Evolutionary conservation across 495 filamentous ascomycete genomes (phyloP).

Genomic region (Cudoniella acicularis): DNA sequence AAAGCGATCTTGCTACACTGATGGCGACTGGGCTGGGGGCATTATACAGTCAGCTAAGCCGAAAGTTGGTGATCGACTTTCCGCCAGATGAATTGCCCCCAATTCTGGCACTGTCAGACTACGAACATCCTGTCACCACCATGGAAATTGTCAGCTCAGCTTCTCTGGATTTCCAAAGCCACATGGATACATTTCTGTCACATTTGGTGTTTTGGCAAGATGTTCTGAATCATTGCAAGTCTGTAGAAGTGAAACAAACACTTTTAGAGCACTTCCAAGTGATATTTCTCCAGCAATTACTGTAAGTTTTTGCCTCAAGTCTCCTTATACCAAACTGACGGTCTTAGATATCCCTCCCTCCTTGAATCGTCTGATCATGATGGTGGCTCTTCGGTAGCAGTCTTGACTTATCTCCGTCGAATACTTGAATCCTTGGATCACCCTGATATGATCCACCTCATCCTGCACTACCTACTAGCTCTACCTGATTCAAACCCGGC

Average conservation of each 20-base stretch:
- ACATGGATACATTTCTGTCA: conserved; percentile 90
- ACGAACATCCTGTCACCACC: conserved; percentile 55
- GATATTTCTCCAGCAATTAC: conserved; percentile 88
- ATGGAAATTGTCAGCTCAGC: conserved; percentile 68
- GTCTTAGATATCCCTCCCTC: conserved; percentile 80
- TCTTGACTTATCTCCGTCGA: conserved; percentile 86
- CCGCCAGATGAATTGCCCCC: conserved; percentile 65
- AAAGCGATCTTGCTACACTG: conserved; percentile 91
- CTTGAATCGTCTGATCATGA: conserved; percentile 95
- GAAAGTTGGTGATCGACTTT: conserved; percentile 61
- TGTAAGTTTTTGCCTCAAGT: conserved; percentile 53
- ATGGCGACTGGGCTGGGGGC: conserved; percentile 97
- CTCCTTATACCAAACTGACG: conserved; percentile 10
- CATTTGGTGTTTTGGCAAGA: conserved; percentile 98
- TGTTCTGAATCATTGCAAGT: conserved; percentile 90
- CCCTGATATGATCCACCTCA: conserved; percentile 86
- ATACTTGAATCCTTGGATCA: conserved; percentile 89
- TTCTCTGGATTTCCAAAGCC: conserved; percentile 65
- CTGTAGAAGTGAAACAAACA: conserved; percentile 84
- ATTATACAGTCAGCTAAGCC: conserved; percentile 92
- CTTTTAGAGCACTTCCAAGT: conserved; percentile 96
- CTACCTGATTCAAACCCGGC: conserved; percentile 52
- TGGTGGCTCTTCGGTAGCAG: conserved; percentile 93
- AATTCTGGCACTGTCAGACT: conserved; percentile 83
- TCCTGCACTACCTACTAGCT: conserved; percentile 87